Percentiles rank a stretch among this genome's conserved stretches.
phyloP scores from a whole-genome alignment of 768 basidiomycete genomes.

The Boletellus ananas region DNA sequence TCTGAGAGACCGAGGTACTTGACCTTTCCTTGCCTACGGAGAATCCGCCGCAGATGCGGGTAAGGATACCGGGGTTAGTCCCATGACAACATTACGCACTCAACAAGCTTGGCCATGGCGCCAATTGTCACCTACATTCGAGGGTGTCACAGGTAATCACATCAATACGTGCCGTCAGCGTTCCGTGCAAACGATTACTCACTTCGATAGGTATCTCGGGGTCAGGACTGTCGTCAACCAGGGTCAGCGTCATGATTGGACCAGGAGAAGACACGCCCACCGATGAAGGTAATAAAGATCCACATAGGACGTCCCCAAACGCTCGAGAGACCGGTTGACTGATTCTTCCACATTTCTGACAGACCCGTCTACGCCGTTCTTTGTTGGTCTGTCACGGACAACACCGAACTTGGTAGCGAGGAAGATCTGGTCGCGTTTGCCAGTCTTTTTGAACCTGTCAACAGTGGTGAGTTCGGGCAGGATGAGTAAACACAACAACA shows the following conservation, averaged over 20 bases:
- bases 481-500: too few relatives aligned
- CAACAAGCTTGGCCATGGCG: slow-evolving; percentile 51
- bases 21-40: slow-evolving; percentile 36
- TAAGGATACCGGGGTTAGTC: background rate
- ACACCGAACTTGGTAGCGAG: slow-evolving; percentile 60
- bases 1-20: slow-evolving; percentile 54
- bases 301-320: slow-evolving; percentile 39
- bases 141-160: too few relatives aligned
- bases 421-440: slow-evolving; percentile 49
- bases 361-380: slow-evolving; percentile 32
- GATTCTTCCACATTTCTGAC: slow-evolving; percentile 39
- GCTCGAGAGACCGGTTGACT: slow-evolving; percentile 38
- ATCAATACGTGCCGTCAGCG: background rate
- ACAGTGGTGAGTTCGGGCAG: background rate
- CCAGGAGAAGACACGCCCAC: slow-evolving; percentile 5
- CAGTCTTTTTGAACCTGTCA: slow-evolving; percentile 42
- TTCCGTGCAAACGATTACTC: background rate
- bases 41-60: too few relatives aligned
- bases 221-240: slow-evolving; percentile 34
- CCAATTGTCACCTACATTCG: slow-evolving; percentile 36
- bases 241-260: background rate
- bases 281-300: slow-evolving; percentile 51
- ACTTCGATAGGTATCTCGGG: slow-evolving; percentile 46
- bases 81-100: slow-evolving; percentile 29
- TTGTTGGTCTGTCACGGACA: slow-evolving; percentile 19